Conservation (phyloP, 2,329 filamentous ascomycete genomes). For the Fusarium lyarnte region DNA sequence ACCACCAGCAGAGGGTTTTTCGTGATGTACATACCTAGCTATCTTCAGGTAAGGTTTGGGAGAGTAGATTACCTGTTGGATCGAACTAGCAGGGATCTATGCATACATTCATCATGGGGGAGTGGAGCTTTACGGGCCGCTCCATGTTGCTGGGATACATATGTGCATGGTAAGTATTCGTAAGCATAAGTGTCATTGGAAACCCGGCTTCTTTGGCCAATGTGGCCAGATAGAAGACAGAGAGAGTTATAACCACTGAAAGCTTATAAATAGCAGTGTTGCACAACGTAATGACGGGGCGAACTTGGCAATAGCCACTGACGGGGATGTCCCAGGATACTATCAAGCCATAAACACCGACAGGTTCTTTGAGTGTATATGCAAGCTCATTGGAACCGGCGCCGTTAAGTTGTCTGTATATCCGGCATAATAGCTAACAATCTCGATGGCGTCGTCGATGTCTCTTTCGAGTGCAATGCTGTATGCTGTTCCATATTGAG, state of each 20-base stretch:
- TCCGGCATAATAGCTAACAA: neutral
- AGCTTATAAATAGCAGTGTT: neutral
- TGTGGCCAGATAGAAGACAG: neutral
- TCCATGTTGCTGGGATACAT: neutral
- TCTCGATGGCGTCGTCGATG: neutral
- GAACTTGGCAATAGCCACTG: neutral
- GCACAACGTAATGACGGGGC: neutral
- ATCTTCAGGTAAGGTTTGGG: too few species aligned
- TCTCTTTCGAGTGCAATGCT: neutral
- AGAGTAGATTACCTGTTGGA: too few species aligned
- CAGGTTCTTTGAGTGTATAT: neutral
- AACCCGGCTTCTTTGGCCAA: neutral
- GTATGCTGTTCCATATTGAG: neutral
- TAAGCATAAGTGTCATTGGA: too few species aligned
- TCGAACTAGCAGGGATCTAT: too few species aligned
- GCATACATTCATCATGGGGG: too few species aligned
- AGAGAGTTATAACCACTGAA: neutral
- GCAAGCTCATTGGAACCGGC: neutral
- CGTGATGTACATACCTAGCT: too few species aligned
- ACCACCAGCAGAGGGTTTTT: too few species aligned
- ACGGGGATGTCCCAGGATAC: neutral
- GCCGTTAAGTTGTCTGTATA: neutral
- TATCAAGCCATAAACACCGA: neutral
- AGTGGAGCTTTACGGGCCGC: too few species aligned
- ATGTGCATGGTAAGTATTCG: too few species aligned